A percentile compares a stretch with the other conserved stretches of the same genome.
These are phyloP conservation scores for Fusarium protoensiforme DNA, from an alignment of 2,329 filamentous ascomycete species.

Conservation along the genomic window DNA sequence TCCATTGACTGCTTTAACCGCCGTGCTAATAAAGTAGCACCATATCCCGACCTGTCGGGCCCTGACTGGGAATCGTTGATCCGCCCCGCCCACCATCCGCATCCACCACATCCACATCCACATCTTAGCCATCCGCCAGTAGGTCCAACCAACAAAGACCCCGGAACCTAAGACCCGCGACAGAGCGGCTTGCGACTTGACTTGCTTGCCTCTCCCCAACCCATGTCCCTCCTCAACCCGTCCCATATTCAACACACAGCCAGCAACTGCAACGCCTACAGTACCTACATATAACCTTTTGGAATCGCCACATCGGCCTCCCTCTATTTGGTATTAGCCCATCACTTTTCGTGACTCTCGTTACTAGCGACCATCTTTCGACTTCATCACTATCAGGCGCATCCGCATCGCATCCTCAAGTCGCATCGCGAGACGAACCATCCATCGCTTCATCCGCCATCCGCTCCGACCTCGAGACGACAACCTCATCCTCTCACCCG, in stretches of 20 bases:
- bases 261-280: neutral
- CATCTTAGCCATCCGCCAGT: neutral
- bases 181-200: constrained; percentile 15
- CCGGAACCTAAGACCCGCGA: constrained; percentile 26
- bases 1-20: neutral
- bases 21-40: neutral
- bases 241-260: constrained; percentile 4
- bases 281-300: constrained; percentile 4
- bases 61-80: constrained; percentile 43
- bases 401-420: constrained; percentile 25
- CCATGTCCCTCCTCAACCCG: constrained; percentile 21
- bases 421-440: constrained; percentile 24
- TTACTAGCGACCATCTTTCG: constrained; percentile 27
- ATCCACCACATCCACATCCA: constrained; percentile 5
- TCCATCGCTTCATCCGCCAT: constrained; percentile 18
- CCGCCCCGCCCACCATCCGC: constrained; percentile 30
- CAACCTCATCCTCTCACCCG: neutral
- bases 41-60: constrained; percentile 1
- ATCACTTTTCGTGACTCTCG: constrained; percentile 17
- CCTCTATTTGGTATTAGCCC: constrained; percentile 9
- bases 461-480: neutral
- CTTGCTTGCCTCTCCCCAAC: constrained; percentile 28
- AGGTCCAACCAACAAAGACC: constrained; percentile 24
- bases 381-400: constrained; percentile 27
- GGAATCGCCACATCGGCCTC: neutral